Base-by-base conservation (phyloP, 1,139 yeast genomes). In the Magnusiomyces paraingens region DNA sequence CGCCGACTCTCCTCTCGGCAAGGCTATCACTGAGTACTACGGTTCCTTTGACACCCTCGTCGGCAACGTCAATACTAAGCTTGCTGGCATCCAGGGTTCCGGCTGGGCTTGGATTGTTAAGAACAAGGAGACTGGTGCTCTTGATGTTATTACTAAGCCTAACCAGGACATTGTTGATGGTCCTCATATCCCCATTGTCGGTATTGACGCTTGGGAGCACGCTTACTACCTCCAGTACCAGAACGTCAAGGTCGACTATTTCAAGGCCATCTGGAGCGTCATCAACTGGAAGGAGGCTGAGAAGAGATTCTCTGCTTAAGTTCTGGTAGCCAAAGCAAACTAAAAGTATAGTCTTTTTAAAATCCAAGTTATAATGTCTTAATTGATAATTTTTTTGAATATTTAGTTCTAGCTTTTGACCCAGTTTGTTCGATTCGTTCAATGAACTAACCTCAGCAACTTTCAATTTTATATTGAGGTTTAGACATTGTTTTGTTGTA, bases 161-260 rank as follows among this genome's bases (percentile, higher is more conserved):
- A 91, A 91, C 78, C 98, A 91, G 73, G 98, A 91, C 73, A 86
- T 95, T 44, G 89, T 87, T 42, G 78, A 86, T 50, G 86, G 89
- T 44, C 76, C 80, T 35, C 78, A 81, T 68, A 78, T 82, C 54
- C 96, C 97, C 51, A 77, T 91, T 71, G 80, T 91, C 58, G 98
- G 96, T 53, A 88, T 91, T 70, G 98, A 91, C 68, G 97, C 98
- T 59, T 91, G 98, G 98, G 98, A 91, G 74, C 98, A 91, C 69
- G 97, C 98, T 54, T 91, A 90, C 78, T 91, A 91, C 80, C 79
- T 91, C 74, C 97, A 91, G 74, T 91, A 91, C 78, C 86, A 88
- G 75, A 91, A 91, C 75, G 93, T 85, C 70, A 91, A 91, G 80
- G 95, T 74, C 50, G 96, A 91, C 70, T 91, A 91, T 77, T 91